Conservation (phyloP, 1,284 basidiomycete genomes). For the Pulchroboletus neoregius region DNA sequence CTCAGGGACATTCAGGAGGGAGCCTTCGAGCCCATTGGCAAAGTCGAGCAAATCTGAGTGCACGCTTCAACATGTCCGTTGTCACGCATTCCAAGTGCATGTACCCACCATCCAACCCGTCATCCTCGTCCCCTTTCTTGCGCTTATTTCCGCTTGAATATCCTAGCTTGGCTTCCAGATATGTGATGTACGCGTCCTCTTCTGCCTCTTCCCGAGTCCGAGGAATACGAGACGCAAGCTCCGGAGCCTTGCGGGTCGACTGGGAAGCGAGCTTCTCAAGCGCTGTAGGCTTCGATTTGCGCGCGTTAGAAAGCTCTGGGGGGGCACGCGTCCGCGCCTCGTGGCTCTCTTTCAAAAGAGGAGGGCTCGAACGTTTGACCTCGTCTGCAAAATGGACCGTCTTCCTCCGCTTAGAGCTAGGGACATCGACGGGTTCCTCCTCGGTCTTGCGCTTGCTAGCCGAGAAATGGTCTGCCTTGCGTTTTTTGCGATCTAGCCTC, state of each 20-base stretch:
- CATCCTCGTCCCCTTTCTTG: conserved; percentile 48
- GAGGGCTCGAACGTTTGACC: conserved; percentile 1
- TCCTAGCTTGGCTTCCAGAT: conserved; percentile 71
- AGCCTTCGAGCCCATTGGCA: conserved; percentile 35
- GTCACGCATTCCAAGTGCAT: neutral
- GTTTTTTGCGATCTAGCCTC: conserved; percentile 53
- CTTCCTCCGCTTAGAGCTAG: conserved; percentile 45
- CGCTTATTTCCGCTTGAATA: conserved; percentile 37
- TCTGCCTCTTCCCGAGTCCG: conserved; percentile 47
- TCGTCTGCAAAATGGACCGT: conserved; percentile 12
- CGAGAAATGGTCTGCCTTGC: conserved; percentile 55
- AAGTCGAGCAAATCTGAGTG: conserved; percentile 50
- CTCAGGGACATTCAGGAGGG: conserved; percentile 1
- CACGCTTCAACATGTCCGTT: conserved; percentile 2
- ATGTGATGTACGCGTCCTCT: conserved; percentile 76
- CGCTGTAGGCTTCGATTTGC: conserved; percentile 20
- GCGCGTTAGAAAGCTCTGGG: neutral
- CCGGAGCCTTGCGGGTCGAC: conserved; percentile 19
- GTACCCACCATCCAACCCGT: conserved; percentile 55
- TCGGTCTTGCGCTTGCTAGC: conserved; percentile 28
- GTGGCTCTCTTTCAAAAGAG: neutral
- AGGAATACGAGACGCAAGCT: conserved; percentile 18
- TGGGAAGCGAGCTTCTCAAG: conserved; percentile 36
- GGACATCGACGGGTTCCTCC: conserved; percentile 40
- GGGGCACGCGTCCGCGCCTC: neutral